A percentile compares a stretch with the other conserved stretches of the same genome.
Evolutionary conservation across 2,329 filamentous ascomycete species (phyloP).

Genomic region (Fusarium metavorans): DNA sequence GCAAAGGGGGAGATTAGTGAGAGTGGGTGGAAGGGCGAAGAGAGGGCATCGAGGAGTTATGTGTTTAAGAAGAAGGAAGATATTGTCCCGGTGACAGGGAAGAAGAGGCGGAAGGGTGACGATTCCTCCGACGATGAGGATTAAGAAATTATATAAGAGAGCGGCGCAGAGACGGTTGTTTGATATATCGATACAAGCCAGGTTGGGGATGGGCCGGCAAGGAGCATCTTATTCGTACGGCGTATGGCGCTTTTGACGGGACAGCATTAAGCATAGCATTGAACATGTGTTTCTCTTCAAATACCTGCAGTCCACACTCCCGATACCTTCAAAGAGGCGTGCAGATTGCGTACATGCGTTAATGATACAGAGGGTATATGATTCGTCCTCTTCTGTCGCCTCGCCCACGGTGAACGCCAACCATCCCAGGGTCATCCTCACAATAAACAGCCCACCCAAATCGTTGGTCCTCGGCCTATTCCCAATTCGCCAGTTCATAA

Average conservation of each 20-base stretch:
- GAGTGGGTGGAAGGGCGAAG: constrained; percentile 57
- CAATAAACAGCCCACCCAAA: neutral
- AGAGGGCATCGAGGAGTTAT: constrained; percentile 66
- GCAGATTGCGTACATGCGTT: neutral
- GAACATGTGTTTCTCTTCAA: neutral
- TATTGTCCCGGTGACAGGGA: constrained; percentile 43
- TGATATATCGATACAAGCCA: neutral
- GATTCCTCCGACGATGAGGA: constrained; percentile 51
- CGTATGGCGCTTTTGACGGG: constrained; percentile 18
- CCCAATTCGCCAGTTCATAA: neutral
- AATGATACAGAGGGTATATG: constrained; percentile 14
- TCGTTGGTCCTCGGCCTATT: neutral
- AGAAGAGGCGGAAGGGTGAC: constrained; percentile 48
- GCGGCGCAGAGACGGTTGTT: neutral
- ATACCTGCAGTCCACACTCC: neutral
- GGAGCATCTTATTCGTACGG: constrained; percentile 7
- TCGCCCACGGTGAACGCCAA: neutral
- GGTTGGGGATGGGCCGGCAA: neutral
- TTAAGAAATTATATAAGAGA: constrained; percentile 8
- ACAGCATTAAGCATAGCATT: neutral
- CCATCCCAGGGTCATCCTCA: neutral
- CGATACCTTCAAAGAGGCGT: neutral
- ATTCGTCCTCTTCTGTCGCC: neutral
- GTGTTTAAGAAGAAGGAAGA: constrained; percentile 72
- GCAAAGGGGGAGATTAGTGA: constrained; percentile 58